Evolutionary conservation across 768 basidiomycete species (phyloP), one percentile per base, ranked within the genome.

Genomic region (Boletus rufocinnamomeus): DNA sequence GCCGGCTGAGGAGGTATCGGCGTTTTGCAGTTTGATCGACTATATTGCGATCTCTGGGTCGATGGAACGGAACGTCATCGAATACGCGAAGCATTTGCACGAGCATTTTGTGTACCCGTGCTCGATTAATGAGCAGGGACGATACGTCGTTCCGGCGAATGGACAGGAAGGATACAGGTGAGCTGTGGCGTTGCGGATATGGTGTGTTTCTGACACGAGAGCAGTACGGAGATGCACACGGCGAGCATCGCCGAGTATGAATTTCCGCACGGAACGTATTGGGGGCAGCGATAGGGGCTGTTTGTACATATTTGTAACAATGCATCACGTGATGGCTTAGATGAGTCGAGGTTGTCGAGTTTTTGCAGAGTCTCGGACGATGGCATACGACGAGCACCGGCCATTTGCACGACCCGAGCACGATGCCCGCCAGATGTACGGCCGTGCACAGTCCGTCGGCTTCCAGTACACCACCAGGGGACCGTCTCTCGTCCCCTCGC

Each of bases 51-150:
- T 97, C 52, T 93, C 93, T 7, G 93, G 91, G 4, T 81, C 86
- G 19, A 93, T 93, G 86, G 93, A 95, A 64, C 84, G 89, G 57
- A 95, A 95, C 73, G 93, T 95, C 2, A 84, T 96, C 34, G 93
- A 92, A 72, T 91, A 84, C 61, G 87, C 87, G 46, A 84, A 91
- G 68, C 94, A 95, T 71, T 77, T 95, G 44, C 93, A 98, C 72
- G 92, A 96, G 68, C 89, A 95, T 71, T 98, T 95, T 74, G 76
- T 87, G 44, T 84, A 85, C 57, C 91, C 92, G 3, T 91, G 90
- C 66, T 86, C 88, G 16, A 93, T 96, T 75, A 95, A 94, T 75
- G 59, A 72, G 9, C 79, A 80, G n/a, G 95, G 93, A 28, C 79
- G 91, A 32, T 96, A 96, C 72, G 91, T 92, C 65, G 90, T 94